A percentile compares a stretch with the other conserved stretches of the same genome.
Conservation (phyloP, 176 grass and related monocot species). For the Phyllostachys edulis region DNA sequence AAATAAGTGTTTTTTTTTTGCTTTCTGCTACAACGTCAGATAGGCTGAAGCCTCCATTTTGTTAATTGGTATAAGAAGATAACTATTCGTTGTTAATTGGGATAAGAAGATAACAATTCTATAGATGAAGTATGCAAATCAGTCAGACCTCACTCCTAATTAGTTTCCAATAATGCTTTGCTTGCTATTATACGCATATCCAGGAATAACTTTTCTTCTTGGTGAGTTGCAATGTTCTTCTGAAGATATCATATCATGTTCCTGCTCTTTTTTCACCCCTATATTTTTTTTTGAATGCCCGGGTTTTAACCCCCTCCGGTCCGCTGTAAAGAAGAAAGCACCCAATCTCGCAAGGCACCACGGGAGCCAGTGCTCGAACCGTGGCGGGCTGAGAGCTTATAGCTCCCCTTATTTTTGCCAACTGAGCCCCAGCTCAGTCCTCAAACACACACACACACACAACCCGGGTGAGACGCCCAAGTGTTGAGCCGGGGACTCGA, state of each 20-base stretch:
- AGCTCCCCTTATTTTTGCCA: too few relatives aligned
- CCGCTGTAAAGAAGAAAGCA: too few relatives aligned
- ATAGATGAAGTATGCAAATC: conserved; percentile 10
- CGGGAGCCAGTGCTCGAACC: too few relatives aligned
- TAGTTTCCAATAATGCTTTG: not conserved
- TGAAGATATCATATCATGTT: not conserved
- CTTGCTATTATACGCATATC: conserved; percentile 18
- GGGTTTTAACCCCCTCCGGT: too few relatives aligned
- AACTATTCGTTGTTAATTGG: not conserved
- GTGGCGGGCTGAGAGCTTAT: too few relatives aligned
- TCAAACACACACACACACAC: too few relatives aligned
- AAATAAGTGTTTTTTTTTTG: conserved; percentile 20
- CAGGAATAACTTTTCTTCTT: not conserved
- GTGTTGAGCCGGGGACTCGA: too few relatives aligned
- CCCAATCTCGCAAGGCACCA: too few relatives aligned
- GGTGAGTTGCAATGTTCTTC: not conserved
- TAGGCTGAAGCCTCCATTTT: not conserved
- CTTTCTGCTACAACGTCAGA: not conserved
- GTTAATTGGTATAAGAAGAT: not conserved
- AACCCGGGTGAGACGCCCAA: too few relatives aligned
- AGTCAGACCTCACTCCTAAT: not conserved
- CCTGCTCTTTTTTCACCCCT: not conserved
- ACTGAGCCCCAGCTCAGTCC: too few relatives aligned
- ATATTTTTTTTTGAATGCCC: too few relatives aligned
- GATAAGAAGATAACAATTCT: not conserved